These are phyloP conservation scores for Fusarium begoniae DNA, from an alignment of 2,329 filamentous ascomycete species.

Conservation along the genomic window DNA sequence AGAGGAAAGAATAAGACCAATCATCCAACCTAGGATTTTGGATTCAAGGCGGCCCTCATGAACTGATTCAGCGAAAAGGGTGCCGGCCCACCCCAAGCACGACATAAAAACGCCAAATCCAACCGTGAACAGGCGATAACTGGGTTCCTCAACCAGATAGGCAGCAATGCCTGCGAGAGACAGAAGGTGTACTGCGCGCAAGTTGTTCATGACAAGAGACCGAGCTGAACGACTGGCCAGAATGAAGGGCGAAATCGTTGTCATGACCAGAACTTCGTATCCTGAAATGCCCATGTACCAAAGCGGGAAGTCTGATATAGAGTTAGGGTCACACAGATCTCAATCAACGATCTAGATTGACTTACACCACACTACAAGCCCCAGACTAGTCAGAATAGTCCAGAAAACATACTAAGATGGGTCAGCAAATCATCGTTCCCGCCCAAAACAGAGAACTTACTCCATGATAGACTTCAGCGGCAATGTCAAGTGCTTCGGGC, in stretches of 20 bases:
- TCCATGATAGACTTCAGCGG: slow-evolving; percentile 90
- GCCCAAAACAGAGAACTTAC: slow-evolving; percentile 58
- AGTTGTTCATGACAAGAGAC: slow-evolving; percentile 72
- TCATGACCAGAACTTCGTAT: slow-evolving; percentile 90
- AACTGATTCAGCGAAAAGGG: slow-evolving; percentile 79
- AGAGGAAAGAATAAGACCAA: slow-evolving; percentile 85
- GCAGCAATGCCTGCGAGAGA: slow-evolving; percentile 82
- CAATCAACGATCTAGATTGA: slow-evolving; percentile 36
- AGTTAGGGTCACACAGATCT: slow-evolving; percentile 24
- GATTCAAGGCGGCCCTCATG: slow-evolving; percentile 82
- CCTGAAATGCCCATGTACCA: slow-evolving; percentile 99
- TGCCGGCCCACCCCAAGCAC: slow-evolving; percentile 85
- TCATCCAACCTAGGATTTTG: slow-evolving; percentile 80
- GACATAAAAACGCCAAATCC: slow-evolving; percentile 83
- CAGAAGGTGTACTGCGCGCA: slow-evolving; percentile 76
- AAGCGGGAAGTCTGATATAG: slow-evolving; percentile 80
- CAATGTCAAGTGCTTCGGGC: slow-evolving; percentile 79
- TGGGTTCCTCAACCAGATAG: slow-evolving; percentile 78
- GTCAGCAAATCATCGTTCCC: slow-evolving; percentile 32
- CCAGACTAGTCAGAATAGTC: slow-evolving; percentile 91
- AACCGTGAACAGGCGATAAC: slow-evolving; percentile 80
- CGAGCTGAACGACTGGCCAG: slow-evolving; percentile 77
- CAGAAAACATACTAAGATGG: slow-evolving; percentile 84
- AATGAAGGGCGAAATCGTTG: slow-evolving; percentile 81
- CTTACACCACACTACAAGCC: slow-evolving; percentile 92